Evolutionary conservation across 108 stramenopile species (phyloP).

Genomic region (Skeletonema grethae): DNA sequence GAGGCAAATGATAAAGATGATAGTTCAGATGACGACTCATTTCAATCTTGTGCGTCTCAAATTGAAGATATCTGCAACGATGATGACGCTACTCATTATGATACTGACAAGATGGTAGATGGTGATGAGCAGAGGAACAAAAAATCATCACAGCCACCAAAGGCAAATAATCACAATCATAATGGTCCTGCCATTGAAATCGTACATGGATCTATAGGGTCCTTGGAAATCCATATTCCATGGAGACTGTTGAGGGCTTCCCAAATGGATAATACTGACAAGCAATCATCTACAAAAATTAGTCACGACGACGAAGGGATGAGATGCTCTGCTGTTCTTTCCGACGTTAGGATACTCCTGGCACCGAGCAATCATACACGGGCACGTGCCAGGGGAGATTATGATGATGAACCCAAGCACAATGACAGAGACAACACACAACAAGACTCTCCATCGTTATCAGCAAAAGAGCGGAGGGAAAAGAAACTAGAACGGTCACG

Average conservation of each 20-base stretch:
- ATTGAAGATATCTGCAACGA: slow-evolving; percentile 2
- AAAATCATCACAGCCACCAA: slow-evolving; percentile 7
- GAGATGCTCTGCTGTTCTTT: slow-evolving; percentile 58
- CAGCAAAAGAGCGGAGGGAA: slow-evolving; percentile 10
- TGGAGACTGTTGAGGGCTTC: slow-evolving; percentile 49
- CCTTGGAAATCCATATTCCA: slow-evolving; percentile 63
- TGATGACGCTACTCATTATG: not conserved
- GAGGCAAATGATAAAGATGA: slow-evolving; percentile 12
- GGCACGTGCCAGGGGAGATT: not conserved
- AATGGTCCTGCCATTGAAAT: slow-evolving; percentile 56
- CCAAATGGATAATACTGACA: slow-evolving; percentile 2
- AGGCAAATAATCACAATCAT: not conserved
- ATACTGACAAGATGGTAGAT: not conserved
- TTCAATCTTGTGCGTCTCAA: slow-evolving; percentile 20
- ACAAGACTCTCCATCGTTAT: not conserved
- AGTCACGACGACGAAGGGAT: not conserved
- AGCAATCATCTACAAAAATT: not conserved
- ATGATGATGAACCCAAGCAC: not conserved
- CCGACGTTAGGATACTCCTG: slow-evolving; percentile 73
- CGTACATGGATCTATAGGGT: slow-evolving; percentile 63
- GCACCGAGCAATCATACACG: slow-evolving; percentile 44
- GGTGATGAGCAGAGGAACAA: not conserved
- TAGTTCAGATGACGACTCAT: slow-evolving; percentile 14
- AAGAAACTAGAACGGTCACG: slow-evolving; percentile 1
- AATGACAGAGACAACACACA: not conserved